Evolutionary conservation across 208 protist species (phyloP), one percentile per base, ranked within the genome.

Genomic region (Leishmania major): DNA sequence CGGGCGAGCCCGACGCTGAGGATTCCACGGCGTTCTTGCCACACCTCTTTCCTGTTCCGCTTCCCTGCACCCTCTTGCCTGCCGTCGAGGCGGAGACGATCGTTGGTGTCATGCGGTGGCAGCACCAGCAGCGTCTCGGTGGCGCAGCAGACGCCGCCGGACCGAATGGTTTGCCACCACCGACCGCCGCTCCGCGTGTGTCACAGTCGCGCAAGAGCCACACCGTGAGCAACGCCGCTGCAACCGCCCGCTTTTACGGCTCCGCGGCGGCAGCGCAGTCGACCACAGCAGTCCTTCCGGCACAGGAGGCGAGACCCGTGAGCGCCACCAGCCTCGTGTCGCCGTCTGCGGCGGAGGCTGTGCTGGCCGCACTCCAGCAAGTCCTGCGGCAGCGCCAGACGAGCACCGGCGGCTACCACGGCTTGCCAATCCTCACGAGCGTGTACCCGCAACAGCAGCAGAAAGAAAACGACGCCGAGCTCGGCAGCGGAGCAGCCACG

Each of bases 51-150:
- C 69, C 69, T 31, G 43, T 19, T 35, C 45, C 66, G 47, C 82
- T 83, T 35, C 84, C 83, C 35, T 84, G 84, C 66, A 80, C 77
- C 37, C 81, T 90, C 11, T 28, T 90, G 75, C 53, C 55, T 45
- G 84, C 87, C 49, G 81, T 88, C 70, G 87, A 90, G 79, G 71
- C 77, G n/a, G 87, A 87, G 49, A 88, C 84, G 49, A 62, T 83
- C 17, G 75, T 87, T 15, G 78, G 79, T 0, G 75, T 47, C 1
- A 49, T 83, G 75, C 67, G 55, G 8, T 43, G 64, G 13, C 75
- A 60, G 51, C 35, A 71, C 71, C 67, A 53, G 53, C 66, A 59
- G 64, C 49, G 76, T 31, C 31, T 47, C 28, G 11, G 77, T 64
- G 43, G 60, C n/a, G 22, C 37, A 8, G 62, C 45, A 53, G 62